Evolutionary conservation across 1,139 yeast species (phyloP).

Genomic region (Taiozyma sp.): DNA sequence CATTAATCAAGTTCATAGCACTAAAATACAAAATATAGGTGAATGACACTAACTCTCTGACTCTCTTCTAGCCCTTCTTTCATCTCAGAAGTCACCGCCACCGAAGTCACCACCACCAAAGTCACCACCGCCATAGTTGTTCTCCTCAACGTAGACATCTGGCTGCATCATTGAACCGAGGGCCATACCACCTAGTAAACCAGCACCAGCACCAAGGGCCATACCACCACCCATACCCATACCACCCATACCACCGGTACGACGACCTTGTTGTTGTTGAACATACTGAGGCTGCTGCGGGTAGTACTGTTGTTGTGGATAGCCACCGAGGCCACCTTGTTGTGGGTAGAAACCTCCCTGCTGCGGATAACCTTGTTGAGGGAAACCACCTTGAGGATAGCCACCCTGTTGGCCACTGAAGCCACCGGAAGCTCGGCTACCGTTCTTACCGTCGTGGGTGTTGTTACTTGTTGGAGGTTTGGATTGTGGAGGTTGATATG

Average conservation of each 20-base stretch:
- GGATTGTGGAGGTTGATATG: conserved; percentile 12
- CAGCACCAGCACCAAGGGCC: conserved; percentile 72
- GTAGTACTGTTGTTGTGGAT: conserved; percentile 19
- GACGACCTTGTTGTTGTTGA: conserved; percentile 1
- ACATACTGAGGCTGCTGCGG: conserved; percentile 18
- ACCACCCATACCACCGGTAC: conserved; percentile 6
- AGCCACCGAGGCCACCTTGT: conserved; percentile 10
- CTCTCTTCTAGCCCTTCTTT: conserved; percentile 7
- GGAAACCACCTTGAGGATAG: conserved; percentile 6
- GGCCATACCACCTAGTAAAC: conserved; percentile 71
- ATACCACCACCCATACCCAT: conserved; percentile 30
- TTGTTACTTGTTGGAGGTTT: conserved; percentile 2
- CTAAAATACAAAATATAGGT: not conserved
- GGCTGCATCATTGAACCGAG: conserved; percentile 23
- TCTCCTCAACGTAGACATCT: conserved; percentile 18
- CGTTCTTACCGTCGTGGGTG: conserved; percentile 3
- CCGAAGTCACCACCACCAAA: conserved; percentile 21
- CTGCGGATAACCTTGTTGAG: conserved; percentile 14
- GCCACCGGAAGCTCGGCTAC: conserved; percentile 6
- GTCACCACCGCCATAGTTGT: conserved; percentile 16
- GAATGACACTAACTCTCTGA: too few species aligned
- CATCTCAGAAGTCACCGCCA: conserved; percentile 20
- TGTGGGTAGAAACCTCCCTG: conserved; percentile 1
- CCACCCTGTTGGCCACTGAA: conserved; percentile 8
- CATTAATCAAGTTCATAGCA: not conserved